These are phyloP conservation scores for Exidia glandulosa DNA, from an alignment of 768 basidiomycete genomes.

Conservation along the genomic window DNA sequence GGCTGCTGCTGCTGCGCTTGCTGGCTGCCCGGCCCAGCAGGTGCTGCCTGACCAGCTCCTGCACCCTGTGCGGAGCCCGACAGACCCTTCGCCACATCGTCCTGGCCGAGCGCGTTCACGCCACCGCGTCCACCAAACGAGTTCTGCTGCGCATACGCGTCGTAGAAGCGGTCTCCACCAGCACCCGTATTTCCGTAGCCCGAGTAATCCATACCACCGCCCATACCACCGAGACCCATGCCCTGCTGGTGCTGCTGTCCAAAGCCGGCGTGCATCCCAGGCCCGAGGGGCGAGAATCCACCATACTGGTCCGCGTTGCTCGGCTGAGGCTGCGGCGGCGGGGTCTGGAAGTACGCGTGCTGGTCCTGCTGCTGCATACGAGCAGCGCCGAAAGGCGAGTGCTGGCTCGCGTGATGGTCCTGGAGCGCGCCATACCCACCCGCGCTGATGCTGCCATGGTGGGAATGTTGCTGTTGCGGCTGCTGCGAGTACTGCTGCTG, in stretches of 20 bases:
- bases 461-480: conserved; percentile 26
- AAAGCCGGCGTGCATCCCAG: conserved; percentile 28
- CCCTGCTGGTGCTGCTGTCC: conserved; percentile 40
- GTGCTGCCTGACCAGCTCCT: conserved; percentile 1
- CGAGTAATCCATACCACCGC: conserved; percentile 41
- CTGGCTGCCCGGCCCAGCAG: conserved; percentile 17
- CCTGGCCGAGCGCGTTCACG: conserved; percentile 58
- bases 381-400: neutral
- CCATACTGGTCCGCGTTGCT: conserved; percentile 57
- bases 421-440: neutral
- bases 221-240: conserved; percentile 40
- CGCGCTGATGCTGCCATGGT: conserved; percentile 10
- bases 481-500: conserved; percentile 25
- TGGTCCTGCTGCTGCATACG: conserved; percentile 24
- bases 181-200: too few relatives aligned
- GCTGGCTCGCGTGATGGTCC: neutral
- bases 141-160: conserved; percentile 51
- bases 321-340: conserved; percentile 28
- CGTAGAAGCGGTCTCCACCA: conserved; percentile 66
- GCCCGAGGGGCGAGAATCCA: conserved; percentile 55
- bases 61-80: neutral
- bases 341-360: conserved; percentile 9
- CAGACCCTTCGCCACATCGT: conserved; percentile 58
- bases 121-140: conserved; percentile 19
- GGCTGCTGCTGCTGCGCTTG: conserved; percentile 44